These are phyloP conservation scores for Chrysoporthe deuterocubensis DNA, from an alignment of 2,329 filamentous ascomycete species.

Conservation along the genomic window DNA sequence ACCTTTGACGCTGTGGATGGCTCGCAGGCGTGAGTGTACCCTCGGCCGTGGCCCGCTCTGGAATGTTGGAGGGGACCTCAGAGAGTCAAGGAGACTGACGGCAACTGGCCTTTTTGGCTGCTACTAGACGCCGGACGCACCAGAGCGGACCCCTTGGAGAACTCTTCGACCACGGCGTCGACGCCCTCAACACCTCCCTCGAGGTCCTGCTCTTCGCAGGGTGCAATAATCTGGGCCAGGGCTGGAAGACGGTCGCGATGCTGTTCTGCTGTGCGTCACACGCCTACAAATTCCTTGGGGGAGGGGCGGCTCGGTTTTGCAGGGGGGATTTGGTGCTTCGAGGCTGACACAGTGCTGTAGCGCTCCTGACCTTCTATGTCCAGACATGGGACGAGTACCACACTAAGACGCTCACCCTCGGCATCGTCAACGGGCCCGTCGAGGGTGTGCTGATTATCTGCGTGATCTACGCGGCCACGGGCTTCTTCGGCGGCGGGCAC, in stretches of 20 bases:
- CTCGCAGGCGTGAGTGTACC: slow-evolving; percentile 75
- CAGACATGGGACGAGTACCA: slow-evolving; percentile 99
- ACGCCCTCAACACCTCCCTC: slow-evolving; percentile 94
- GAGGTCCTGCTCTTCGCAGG: slow-evolving; percentile 91
- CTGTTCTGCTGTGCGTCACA: slow-evolving; percentile 75
- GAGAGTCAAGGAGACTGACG: slow-evolving; percentile 19
- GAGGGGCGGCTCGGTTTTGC: neutral
- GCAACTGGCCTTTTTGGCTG: slow-evolving; percentile 10
- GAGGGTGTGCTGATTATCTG: slow-evolving; percentile 90
- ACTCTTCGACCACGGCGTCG: slow-evolving; percentile 96
- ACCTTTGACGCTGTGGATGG: slow-evolving; percentile 98
- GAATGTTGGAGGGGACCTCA: too few species aligned
- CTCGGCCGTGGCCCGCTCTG: neutral
- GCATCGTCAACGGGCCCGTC: slow-evolving; percentile 90
- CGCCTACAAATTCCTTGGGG: slow-evolving; percentile 18
- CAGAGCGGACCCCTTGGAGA: slow-evolving; percentile 95
- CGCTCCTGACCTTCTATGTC: slow-evolving; percentile 93
- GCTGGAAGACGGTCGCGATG: slow-evolving; percentile 83
- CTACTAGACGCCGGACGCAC: slow-evolving; percentile 73
- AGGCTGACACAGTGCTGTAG: slow-evolving; percentile 44
- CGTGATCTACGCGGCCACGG: slow-evolving; percentile 81
- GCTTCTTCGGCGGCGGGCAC: slow-evolving; percentile 81
- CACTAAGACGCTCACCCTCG: slow-evolving; percentile 92
- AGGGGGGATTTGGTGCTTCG: neutral
- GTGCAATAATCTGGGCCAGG: slow-evolving; percentile 89